Evolutionary conservation across 164 flowering plant genomes (phyloP), one percentile per base, ranked within the genome.

Genomic region (Vitis rupestris): DNA sequence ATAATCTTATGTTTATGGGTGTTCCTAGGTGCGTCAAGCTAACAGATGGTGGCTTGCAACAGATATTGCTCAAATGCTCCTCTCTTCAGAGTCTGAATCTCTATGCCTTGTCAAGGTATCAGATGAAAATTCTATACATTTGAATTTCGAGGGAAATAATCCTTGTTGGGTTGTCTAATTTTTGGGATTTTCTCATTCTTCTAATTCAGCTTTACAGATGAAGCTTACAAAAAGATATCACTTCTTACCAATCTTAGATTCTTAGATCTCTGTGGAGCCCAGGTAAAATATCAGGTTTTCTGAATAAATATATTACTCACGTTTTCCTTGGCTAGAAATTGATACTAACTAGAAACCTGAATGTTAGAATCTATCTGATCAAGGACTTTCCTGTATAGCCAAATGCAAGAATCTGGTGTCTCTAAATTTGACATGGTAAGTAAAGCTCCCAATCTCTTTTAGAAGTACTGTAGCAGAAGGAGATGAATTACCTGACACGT

Each of bases 251-350:
- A 77, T 61, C 88, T 94, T 30, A 82, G 73, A 61, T 86, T 80
- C 77, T 82, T 94, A 59, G 98, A 94, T 79, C 86, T 94, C 27
- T 94, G 98, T 78, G 97, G 98, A 70, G 91, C 97, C 62, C 98
- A 92, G 97, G 98, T 92, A 78, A 80, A 37, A 37, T 27, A 27
- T 69, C 4, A 10, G 2, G 11, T 13, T 55, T 49, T 1, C 62
- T 72, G 51, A 52, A 50, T 30, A 30, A 16, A 58, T n/a, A 10
- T 61, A 44, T 62, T 12, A 7, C 3, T n/a, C 29, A 0, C 48
- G 4, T 8, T 62, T 69, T 68, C n/a, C 29, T 1, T 53, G 19
- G 19, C 10, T 37, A 50, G 47, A 61, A 37, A 55, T 48, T 47
- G 30, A 29, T 54, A 29, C 50, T 68, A 31, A 75, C 30, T 7